These are phyloP conservation scores for Pulicaria dysenterica DNA, from an alignment of 129 eudicot genomes.

Conservation along the genomic window DNA sequence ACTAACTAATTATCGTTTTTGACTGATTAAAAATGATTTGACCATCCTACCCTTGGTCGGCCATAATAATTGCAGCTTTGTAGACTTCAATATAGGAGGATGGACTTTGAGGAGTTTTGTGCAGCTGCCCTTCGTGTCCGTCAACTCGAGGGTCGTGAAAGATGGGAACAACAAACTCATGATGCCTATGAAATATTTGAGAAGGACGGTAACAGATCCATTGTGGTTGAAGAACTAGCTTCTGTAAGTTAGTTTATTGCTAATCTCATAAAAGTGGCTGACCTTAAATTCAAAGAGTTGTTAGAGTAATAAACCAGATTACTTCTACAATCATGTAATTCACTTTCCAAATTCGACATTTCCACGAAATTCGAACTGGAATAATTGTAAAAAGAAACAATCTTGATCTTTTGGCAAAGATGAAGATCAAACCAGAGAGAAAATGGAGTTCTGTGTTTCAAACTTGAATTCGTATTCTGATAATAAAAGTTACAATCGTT, in stretches of 20 bases:
- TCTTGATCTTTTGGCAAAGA: too few species aligned
- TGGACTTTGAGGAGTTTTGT: constrained; percentile 45
- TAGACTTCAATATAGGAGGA: constrained; percentile 33
- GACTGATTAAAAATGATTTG: neutral
- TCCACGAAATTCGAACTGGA: too few species aligned
- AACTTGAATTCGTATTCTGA: too few species aligned
- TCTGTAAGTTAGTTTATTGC: constrained; percentile 34
- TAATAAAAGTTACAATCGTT: too few species aligned
- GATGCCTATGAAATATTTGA: constrained; percentile 38
- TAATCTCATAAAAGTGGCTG: neutral
- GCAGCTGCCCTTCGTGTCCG: constrained; percentile 41
- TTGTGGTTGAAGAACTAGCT: constrained; percentile 41
- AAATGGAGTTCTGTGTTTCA: too few species aligned
- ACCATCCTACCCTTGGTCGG: constrained; percentile 15
- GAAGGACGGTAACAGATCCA: constrained; percentile 37
- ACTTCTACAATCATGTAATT: too few species aligned
- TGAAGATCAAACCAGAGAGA: too few species aligned
- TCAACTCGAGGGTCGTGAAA: constrained; percentile 37
- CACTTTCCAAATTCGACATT: too few species aligned
- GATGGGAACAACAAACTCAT: constrained; percentile 33
- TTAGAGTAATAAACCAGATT: too few species aligned
- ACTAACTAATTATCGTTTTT: neutral
- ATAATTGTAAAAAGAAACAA: too few species aligned
- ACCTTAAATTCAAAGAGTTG: neutral
- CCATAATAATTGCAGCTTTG: constrained; percentile 30